Evolutionary conservation across 176 grass and related monocot species (phyloP).

Genomic region (Musa acuminata): DNA sequence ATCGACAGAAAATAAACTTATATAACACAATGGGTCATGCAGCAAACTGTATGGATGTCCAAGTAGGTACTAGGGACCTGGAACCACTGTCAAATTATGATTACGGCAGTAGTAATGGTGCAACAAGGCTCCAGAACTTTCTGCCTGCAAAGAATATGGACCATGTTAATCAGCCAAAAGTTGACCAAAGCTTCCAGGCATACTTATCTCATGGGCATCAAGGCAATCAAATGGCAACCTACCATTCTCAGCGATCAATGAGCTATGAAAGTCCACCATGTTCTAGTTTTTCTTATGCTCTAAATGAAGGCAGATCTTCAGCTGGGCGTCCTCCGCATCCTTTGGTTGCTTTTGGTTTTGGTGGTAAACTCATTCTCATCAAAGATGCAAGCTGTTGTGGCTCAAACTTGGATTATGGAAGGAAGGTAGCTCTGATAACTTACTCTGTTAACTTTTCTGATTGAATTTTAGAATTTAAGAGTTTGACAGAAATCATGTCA

Average conservation of each 20-base stretch:
- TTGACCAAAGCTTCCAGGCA: not conserved
- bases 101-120: slow-evolving; percentile 7
- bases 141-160: not conserved
- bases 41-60: not conserved
- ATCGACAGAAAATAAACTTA: slow-evolving; percentile 24
- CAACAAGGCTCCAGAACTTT: not conserved
- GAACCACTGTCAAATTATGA: not conserved
- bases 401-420: slow-evolving; percentile 10
- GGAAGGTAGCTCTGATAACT: not conserved
- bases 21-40: not conserved
- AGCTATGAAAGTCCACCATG: not conserved
- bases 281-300: slow-evolving; percentile 11
- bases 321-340: slow-evolving; percentile 16
- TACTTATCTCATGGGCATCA: not conserved
- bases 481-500: no score
- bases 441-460: no score
- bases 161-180: not conserved
- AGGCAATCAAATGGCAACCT: not conserved
- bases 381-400: slow-evolving; percentile 14
- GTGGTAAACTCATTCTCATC: slow-evolving; percentile 16
- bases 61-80: not conserved
- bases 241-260: slow-evolving; percentile 4
- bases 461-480: no score
- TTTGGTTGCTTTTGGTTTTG: slow-evolving; percentile 25
- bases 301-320: slow-evolving; percentile 12